Evolutionary conservation across 805 yeast genomes (phyloP).

Genomic region (Kazachstania kunashirensis): DNA sequence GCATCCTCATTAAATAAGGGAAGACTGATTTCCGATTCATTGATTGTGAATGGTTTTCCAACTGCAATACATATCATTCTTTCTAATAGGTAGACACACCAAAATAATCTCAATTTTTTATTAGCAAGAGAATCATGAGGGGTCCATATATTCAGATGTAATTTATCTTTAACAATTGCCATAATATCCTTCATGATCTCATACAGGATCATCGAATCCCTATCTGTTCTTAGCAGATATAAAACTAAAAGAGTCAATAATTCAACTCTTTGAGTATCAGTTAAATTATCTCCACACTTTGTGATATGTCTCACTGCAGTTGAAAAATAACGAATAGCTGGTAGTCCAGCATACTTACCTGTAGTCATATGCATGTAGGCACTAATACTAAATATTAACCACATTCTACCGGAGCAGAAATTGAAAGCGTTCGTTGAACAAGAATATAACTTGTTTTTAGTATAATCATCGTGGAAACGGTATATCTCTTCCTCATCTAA

Average conservation of each 20-base stretch:
- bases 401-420: constrained; percentile 46
- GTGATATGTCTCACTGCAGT: constrained; percentile 50
- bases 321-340: constrained; percentile 47
- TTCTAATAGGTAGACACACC: constrained; percentile 54
- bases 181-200: constrained; percentile 45
- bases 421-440: constrained; percentile 34
- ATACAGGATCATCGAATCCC: constrained; percentile 46
- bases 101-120: constrained; percentile 44
- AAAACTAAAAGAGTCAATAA: constrained; percentile 42
- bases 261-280: constrained; percentile 41
- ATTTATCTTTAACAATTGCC: constrained; percentile 30
- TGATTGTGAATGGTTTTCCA: constrained; percentile 46
- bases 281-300: constrained; percentile 34
- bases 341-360: constrained; percentile 45
- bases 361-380: constrained; percentile 45
- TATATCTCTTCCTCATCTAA: constrained; percentile 44
- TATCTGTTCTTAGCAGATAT: constrained; percentile 50
- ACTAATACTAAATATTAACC: constrained; percentile 44
- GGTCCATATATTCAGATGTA: constrained; percentile 22
- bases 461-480: constrained; percentile 41
- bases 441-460: constrained; percentile 33
- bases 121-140: constrained; percentile 24
- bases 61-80: constrained; percentile 53
- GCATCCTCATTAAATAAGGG: constrained; percentile 42
- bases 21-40: constrained; percentile 40